phyloP scores from a whole-genome alignment of 345 rosid species.

The Noccaea caerulescens region DNA sequence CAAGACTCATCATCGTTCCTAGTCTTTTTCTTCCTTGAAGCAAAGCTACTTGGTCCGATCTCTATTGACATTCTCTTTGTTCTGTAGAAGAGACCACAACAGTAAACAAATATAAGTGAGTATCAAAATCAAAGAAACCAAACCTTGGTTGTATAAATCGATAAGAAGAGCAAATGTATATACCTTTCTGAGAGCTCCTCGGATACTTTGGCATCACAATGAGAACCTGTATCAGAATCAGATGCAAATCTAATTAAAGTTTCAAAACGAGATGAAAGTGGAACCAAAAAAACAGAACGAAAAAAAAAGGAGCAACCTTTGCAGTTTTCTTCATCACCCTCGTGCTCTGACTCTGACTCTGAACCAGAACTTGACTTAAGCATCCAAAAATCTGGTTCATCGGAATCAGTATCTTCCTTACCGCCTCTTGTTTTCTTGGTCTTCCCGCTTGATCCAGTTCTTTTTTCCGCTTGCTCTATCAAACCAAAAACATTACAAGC shows the following conservation, averaged over 20 bases:
- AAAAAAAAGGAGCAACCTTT: constrained; percentile 48
- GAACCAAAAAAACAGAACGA: neutral
- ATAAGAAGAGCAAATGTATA: neutral
- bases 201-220: constrained; percentile 52
- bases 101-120: neutral
- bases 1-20: constrained; percentile 44
- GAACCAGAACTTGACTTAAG: constrained; percentile 80
- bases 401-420: constrained; percentile 55
- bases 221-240: constrained; percentile 29
- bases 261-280: neutral
- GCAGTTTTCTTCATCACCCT: constrained; percentile 50
- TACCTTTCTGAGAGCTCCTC: constrained; percentile 66
- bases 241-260: constrained; percentile 1
- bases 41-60: constrained; percentile 75
- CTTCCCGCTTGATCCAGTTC: constrained; percentile 40
- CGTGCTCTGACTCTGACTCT: constrained; percentile 58
- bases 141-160: too few relatives aligned
- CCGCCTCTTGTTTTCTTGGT: constrained; percentile 38
- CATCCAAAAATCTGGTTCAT: constrained; percentile 77
- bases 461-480: constrained; percentile 67
- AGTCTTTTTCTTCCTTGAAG: constrained; percentile 80
- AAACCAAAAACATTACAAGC: constrained; percentile 20
- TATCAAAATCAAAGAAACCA: neutral
- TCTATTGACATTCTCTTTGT: constrained; percentile 79
- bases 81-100: constrained; percentile 48